These are phyloP conservation scores for Arthroderma sp. DNA, from an alignment of 2,329 filamentous ascomycete genomes.

Conservation along the genomic window DNA sequence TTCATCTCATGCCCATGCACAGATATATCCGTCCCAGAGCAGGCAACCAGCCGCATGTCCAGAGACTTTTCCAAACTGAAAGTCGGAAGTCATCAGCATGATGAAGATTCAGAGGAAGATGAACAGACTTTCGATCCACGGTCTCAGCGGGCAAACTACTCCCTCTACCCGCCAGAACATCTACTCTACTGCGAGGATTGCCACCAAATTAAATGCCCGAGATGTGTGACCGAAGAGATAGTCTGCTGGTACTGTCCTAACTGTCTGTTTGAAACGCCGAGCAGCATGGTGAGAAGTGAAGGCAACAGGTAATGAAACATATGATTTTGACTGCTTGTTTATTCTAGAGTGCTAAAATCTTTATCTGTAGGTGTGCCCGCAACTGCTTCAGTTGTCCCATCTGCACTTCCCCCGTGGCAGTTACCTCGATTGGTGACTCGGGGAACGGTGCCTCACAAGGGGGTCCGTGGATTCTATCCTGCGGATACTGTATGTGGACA, in stretches of 20 bases:
- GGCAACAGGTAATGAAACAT: slow-evolving; percentile 60
- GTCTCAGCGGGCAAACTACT: slow-evolving; percentile 73
- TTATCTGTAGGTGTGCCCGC: slow-evolving; percentile 58
- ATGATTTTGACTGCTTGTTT: no score
- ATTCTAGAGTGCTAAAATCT: neutral
- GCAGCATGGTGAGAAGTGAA: slow-evolving; percentile 80
- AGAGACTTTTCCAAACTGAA: slow-evolving; percentile 11
- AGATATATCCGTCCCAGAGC: slow-evolving; percentile 7
- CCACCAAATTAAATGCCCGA: slow-evolving; percentile 83
- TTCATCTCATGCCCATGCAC: slow-evolving; percentile 14
- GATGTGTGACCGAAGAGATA: slow-evolving; percentile 86
- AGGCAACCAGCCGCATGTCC: slow-evolving; percentile 9
- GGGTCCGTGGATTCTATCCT: slow-evolving; percentile 65
- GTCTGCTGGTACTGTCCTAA: slow-evolving; percentile 91
- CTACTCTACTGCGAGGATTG: slow-evolving; percentile 96
- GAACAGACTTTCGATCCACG: slow-evolving; percentile 77
- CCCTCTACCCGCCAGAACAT: slow-evolving; percentile 83
- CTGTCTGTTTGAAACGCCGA: slow-evolving; percentile 91
- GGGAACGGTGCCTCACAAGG: slow-evolving; percentile 27
- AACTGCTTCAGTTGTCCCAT: slow-evolving; percentile 93
- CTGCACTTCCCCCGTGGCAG: slow-evolving; percentile 67
- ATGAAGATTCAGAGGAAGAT: slow-evolving; percentile 48
- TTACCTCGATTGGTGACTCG: slow-evolving; percentile 55
- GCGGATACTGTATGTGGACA: slow-evolving; percentile 86
- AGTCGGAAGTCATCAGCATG: slow-evolving; percentile 14